Base-by-base conservation (phyloP, 2,329 filamentous ascomycete genomes). In the Pseudocercospora fijiensis region DNA sequence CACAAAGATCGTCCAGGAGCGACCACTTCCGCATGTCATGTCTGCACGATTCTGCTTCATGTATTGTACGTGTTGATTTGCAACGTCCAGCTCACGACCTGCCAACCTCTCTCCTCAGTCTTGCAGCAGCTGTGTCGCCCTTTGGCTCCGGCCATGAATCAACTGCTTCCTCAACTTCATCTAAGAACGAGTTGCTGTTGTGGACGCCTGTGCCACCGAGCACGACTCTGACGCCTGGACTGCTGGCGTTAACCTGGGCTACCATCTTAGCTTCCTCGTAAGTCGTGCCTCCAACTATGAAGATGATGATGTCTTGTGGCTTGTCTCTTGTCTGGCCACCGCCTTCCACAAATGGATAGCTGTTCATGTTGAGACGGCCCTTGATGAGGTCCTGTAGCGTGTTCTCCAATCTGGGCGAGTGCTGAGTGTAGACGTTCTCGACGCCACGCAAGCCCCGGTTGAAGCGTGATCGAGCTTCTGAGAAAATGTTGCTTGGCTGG, bases 371-470 rank as follows among this genome's bases (percentile, higher is more conserved):
- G 63, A 99, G 79, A 28, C 90, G 87, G 0, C 95, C 96, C 75
- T 96, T 97, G 80, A 98, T 93, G 58, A 99, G 82, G 71, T 94
- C 94, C 75, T 97, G 94, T 18, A 99, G 80, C 0, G 92, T 98
- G 24, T 86, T 85, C 76, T 97, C 93, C 16, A 99, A 78, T 22
- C 92, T 84, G 0, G 96, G 92, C 5, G 92, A 96, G 77, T 99
- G 95, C 76, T 99, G 96, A 0, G 95, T 99, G 76, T 99, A 99
- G 27, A 99, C 95, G 72, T 99, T 99, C 76, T 99, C 96, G 0
- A 99, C 95, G 1, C 95, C 95, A 74, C 98, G 97, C 13, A 99
- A 83, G 0, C 95, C 95, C 26, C 76, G 72, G 74, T 96, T 96
- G 77, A 99, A 92, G 4, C 93, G 88, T 73, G 89, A 91, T 43